Evolutionary conservation across 1,284 basidiomycete species (phyloP), one percentile per base, ranked within the genome.

Genomic region (Pyrrhoderma lamaoense): DNA sequence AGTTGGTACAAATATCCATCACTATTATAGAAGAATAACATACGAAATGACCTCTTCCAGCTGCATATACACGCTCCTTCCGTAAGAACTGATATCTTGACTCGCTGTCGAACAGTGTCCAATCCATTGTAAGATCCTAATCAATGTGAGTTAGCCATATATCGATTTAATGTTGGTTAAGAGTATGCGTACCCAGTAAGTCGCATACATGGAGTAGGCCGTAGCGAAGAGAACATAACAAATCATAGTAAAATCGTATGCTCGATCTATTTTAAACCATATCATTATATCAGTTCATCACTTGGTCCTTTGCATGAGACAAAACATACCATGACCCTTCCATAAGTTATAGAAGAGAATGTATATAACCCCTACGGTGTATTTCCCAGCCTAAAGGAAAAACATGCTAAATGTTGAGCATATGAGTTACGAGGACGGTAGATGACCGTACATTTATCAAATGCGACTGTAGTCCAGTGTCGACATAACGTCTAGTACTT

Each of bases 401-500:
- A 31, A 31, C 27, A 31, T 5, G 27, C 5, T 11, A 31, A 31
- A 31, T 31, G 27, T 31, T 5, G 27, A 31, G 27, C 11, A 31
- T 11, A 5, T 31, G 27, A 31, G n/a, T 31, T 11, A 31, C 27
- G 27, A 11, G 27, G 27, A 11, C 27, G 11, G 27, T 5, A 31
- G 11, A 11, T 5, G 11, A 5, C 38, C n/a, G 39, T 49, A 87
- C 91, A 58, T 97, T 97, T 63, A 96, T 79, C 27, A 97, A 70
- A 72, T 97, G 93, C 0, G 86, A 85, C 23, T 70, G 60, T 27
- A 87, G 67, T 39, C 72, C 69, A 7, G 88, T 90, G 64, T 96
- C 93, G 36, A 67, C 67, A 65, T 84, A 97, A 71, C 94, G 90
- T 60, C 85, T 86, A 38, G 95, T 61, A 65, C 89, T 92, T 65